Evolutionary conservation across 1,284 basidiomycete genomes (phyloP), one percentile per base, ranked within the genome.

Genomic region (Meira miltonrushii): DNA sequence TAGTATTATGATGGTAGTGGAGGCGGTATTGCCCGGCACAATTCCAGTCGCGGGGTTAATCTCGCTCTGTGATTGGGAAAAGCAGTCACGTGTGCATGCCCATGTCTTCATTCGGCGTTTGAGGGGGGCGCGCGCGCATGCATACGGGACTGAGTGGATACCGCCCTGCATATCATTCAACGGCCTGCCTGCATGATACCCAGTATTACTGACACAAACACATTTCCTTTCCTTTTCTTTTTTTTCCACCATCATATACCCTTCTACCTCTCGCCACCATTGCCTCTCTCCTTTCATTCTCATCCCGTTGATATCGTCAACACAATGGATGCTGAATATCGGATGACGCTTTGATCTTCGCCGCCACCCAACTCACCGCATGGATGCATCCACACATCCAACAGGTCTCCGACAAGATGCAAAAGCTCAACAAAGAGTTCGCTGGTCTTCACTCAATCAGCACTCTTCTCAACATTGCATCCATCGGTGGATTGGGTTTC

Each of bases 351-450:
- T 33, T 33, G 28, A 33, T 33, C 4, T 33, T 33, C 28, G 28
- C 28, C 28, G 8, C 28, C 28, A 8, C 28, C 28, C 28, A 33
- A 33, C 28, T 33, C 3, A 33, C 28, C 28, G 28, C 28, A 4
- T 33, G 28, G 4, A 33, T 46, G 2, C 28, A 50, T 19, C 43
- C 6, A 40, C 12, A 7, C 54, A 19, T 19, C 15, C 44, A 3
- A 54, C 57, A 59, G 57, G 51, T 54, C 51, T 60, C 58, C 12
- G 39, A 60, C 58, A 60, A 60, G 58, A 55, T 60, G 43, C 19
- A 60, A 37, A 46, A 15, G n/a, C 41, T 60, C n/a, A 44, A 40
- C 55, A 59, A 59, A 28, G 41, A 96, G 33, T 57, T 60, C 51
- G 44, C 40, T 39, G 10, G 17, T 21, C 19, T 44, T 21, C 54